A percentile compares a stretch with the other conserved stretches of the same genome.
Conservation (phyloP, 148 eudicot species). For the Heliosperma pusillum region DNA sequence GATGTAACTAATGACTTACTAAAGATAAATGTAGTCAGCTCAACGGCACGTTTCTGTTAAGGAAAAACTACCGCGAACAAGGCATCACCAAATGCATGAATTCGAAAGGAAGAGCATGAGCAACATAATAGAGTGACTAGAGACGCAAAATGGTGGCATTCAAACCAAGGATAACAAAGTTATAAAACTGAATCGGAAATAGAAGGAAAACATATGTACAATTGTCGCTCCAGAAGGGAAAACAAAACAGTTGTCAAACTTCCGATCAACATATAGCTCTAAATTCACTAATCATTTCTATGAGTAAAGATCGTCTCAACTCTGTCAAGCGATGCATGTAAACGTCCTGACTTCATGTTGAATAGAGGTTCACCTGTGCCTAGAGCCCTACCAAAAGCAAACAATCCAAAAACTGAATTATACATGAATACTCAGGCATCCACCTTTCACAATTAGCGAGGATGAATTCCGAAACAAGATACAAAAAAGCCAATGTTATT, state of each 20-base stretch:
- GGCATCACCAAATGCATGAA: too few species aligned
- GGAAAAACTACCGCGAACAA: too few species aligned
- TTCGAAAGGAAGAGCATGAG: too few species aligned
- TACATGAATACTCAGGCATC: background rate
- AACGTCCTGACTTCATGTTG: conserved; percentile 79
- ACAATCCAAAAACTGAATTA: background rate
- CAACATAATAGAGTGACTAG: too few species aligned
- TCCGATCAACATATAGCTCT: background rate
- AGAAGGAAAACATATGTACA: background rate
- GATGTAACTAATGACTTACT: too few species aligned
- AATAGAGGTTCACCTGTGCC: conserved; percentile 80
- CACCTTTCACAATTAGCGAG: background rate
- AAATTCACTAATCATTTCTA: conserved; percentile 15
- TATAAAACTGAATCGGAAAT: background rate
- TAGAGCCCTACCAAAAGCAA: conserved; percentile 48
- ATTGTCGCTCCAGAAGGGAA: background rate
- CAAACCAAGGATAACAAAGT: background rate
- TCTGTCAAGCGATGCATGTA: conserved; percentile 89
- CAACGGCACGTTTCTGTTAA: too few species aligned
- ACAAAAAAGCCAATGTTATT: too few species aligned
- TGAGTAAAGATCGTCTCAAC: conserved; percentile 79
- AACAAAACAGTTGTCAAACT: background rate
- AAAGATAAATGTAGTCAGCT: too few species aligned
- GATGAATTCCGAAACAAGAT: too few species aligned
- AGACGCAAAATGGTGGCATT: background rate